Conservation (phyloP, 805 yeast genomes). For the Candida maesae region DNA sequence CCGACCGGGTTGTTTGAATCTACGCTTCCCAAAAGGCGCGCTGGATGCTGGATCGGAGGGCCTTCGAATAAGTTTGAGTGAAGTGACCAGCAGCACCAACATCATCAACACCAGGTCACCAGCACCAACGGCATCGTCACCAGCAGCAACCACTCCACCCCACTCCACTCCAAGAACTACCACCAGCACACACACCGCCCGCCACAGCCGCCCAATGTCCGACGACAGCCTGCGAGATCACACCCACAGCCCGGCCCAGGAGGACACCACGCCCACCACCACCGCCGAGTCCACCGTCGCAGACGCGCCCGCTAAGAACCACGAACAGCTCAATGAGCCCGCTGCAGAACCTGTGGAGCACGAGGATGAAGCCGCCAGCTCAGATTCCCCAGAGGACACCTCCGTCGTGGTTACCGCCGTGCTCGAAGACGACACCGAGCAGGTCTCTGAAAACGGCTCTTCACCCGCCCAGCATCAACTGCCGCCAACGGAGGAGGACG, state of each 20-base stretch:
- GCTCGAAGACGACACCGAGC: not conserved
- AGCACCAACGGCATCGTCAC: too few species aligned
- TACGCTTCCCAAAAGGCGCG: too few species aligned
- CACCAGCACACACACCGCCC: not conserved
- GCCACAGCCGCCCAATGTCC: conserved; percentile 5
- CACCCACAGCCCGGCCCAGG: conserved; percentile 3
- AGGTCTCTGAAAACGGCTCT: not conserved
- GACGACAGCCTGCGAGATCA: conserved; percentile 14
- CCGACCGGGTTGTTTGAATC: too few species aligned
- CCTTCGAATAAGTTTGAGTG: too few species aligned
- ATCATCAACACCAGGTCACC: too few species aligned
- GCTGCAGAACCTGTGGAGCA: not conserved
- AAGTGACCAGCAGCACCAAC: too few species aligned
- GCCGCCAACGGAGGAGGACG: conserved; percentile 6
- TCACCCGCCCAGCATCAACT: not conserved
- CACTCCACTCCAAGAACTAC: not conserved
- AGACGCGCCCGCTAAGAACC: too few species aligned
- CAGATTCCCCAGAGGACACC: not conserved
- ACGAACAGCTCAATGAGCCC: too few species aligned
- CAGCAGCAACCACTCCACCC: too few species aligned
- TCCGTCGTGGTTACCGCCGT: not conserved
- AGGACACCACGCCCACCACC: conserved; percentile 16
- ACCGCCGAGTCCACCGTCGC: conserved; percentile 7
- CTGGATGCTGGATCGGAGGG: too few species aligned
- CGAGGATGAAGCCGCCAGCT: too few species aligned